These are phyloP conservation scores for Chalciporus pseudorubinellus DNA, from an alignment of 768 basidiomycete genomes.

Conservation along the genomic window DNA sequence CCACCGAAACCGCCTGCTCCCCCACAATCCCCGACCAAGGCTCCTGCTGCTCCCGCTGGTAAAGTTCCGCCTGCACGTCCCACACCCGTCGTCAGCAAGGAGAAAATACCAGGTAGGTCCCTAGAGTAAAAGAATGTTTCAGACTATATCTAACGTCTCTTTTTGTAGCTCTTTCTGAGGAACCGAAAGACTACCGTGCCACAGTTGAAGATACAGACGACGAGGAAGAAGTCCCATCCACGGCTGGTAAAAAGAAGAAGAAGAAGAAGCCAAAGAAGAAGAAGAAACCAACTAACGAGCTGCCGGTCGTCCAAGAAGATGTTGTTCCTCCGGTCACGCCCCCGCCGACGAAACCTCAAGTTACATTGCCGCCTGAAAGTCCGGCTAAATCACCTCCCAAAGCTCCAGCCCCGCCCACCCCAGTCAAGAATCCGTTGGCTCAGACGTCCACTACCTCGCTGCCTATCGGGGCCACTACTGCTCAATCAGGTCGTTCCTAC, in stretches of 20 bases:
- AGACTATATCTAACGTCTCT: background rate
- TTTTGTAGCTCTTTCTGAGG: constrained; percentile 20
- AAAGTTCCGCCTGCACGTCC: constrained; percentile 11
- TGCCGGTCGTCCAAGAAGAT: constrained; percentile 24
- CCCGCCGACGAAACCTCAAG: constrained; percentile 16
- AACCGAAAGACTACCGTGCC: constrained; percentile 37
- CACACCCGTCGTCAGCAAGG: constrained; percentile 10
- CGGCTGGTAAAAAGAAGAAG: constrained; percentile 31
- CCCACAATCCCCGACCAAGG: constrained; percentile 6
- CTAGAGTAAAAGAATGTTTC: background rate
- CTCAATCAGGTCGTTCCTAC: constrained; percentile 73
- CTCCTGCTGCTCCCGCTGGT: constrained; percentile 3
- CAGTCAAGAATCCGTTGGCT: constrained; percentile 20
- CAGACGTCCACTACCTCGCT: constrained; percentile 40
- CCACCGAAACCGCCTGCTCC: constrained; percentile 6
- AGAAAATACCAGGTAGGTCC: constrained; percentile 13
- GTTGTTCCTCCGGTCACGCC: constrained; percentile 13
- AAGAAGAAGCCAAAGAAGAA: constrained; percentile 78
- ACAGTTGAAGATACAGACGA: constrained; percentile 76
- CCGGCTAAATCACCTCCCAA: constrained; percentile 19
- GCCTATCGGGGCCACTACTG: constrained; percentile 47
- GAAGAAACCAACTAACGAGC: constrained; percentile 35
- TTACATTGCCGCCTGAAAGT: constrained; percentile 22
- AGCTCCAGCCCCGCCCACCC: constrained; percentile 11
- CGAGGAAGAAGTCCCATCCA: constrained; percentile 42